A percentile compares a stretch with the other conserved stretches of the same genome.
Evolutionary conservation across 2,329 filamentous ascomycete species (phyloP).

Genomic region (Zasmidium citrigriseum): DNA sequence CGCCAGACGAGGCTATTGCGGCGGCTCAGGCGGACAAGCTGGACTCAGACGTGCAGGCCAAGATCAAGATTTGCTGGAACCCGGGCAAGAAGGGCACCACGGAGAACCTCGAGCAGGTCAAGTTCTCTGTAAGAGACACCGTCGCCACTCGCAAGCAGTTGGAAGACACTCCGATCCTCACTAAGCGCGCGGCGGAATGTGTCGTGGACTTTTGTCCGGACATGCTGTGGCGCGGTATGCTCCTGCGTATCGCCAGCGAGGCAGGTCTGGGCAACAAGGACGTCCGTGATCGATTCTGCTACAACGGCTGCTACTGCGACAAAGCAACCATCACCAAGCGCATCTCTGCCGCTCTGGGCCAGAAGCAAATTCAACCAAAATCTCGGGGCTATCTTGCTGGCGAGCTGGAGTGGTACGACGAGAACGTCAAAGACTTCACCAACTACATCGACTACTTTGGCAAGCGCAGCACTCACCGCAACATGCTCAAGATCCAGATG

Average conservation of each 20-base stretch:
- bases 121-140: conserved; percentile 35
- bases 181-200: conserved; percentile 33
- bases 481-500: conserved; percentile 29
- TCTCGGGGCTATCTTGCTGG: conserved; percentile 22
- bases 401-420: conserved; percentile 29
- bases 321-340: conserved; percentile 39
- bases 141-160: conserved; percentile 36
- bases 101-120: conserved; percentile 32
- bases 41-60: conserved; percentile 24
- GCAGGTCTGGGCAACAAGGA: conserved; percentile 35
- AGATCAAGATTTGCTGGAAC: conserved; percentile 35
- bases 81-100: conserved; percentile 36
- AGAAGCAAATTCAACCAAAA: conserved; percentile 34
- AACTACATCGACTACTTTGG: conserved; percentile 32
- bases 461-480: conserved; percentile 27
- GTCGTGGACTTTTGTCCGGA: conserved; percentile 41
- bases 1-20: conserved; percentile 31
- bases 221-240: conserved; percentile 35
- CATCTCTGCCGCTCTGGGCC: conserved; percentile 35
- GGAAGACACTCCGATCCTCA: conserved; percentile 28
- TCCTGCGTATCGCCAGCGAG: conserved; percentile 37
- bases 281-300: conserved; percentile 36
- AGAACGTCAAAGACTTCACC: conserved; percentile 29
- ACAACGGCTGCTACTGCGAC: conserved; percentile 37
- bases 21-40: conserved; percentile 29